These are phyloP conservation scores for Mycena vulgaris DNA, from an alignment of 768 basidiomycete genomes.

Conservation along the genomic window DNA sequence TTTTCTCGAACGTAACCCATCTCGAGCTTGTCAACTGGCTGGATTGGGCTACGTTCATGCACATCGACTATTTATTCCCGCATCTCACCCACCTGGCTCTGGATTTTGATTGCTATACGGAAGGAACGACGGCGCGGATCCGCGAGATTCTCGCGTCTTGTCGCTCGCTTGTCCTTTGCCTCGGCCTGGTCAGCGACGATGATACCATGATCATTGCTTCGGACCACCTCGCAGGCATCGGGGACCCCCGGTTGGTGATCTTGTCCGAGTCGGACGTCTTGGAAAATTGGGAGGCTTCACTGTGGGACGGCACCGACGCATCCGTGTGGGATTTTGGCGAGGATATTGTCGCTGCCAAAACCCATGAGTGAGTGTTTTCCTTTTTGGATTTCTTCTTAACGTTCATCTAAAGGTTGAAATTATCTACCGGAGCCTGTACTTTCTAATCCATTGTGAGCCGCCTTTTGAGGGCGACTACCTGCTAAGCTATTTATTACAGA, in stretches of 20 bases:
- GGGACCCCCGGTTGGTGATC: conserved; percentile 40
- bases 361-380: conserved; percentile 27
- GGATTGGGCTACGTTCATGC: conserved; percentile 18
- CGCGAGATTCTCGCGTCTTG: conserved; percentile 41
- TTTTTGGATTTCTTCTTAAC: background rate
- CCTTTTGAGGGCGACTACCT: background rate
- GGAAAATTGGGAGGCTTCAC: conserved; percentile 44
- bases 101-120: conserved; percentile 37
- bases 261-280: conserved; percentile 43
- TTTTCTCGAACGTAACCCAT: conserved; percentile 44
- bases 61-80: conserved; percentile 28
- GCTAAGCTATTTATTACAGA: background rate
- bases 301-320: conserved; percentile 36
- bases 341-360: conserved; percentile 38
- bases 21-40: conserved; percentile 48
- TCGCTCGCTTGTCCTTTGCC: conserved; percentile 38
- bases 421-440: too few species aligned
- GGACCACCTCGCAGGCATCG: conserved; percentile 34
- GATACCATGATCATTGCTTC: conserved; percentile 37
- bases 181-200: conserved; percentile 43
- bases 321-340: conserved; percentile 46
- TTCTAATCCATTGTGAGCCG: background rate
- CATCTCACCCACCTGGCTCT: conserved; percentile 46
- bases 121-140: conserved; percentile 29
- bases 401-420: background rate